Evolutionary conservation across 768 basidiomycete species (phyloP), one percentile per base, ranked within the genome.

Genomic region (Clitopilus hobsonii): DNA sequence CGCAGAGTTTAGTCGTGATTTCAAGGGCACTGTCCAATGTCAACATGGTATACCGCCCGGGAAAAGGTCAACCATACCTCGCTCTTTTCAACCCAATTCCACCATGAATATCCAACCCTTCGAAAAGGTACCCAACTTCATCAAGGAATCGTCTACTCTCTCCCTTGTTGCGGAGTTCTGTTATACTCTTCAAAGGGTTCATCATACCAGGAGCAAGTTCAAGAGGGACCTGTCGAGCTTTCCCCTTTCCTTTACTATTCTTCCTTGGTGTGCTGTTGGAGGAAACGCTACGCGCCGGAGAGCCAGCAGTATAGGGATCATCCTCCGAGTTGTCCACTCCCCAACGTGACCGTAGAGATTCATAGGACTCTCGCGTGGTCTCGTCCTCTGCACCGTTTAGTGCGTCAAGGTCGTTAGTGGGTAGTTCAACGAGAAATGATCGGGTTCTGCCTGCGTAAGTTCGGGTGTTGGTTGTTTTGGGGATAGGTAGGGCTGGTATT

Each of bases 101-200:
- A 14, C 76, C 78, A 14, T 73, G 72, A 8, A 67, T 60, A 24
- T 83, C 81, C 69, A 93, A 78, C 0, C 91, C 89, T 67, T 94
- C 91, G 57, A 92, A 88, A 4, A 93, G 69, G 69, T 92, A 94
- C 0, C 91, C 91, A 2, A 91, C 80, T 62, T 92, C 91, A 57
- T 94, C 91, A 38, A 91, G 67, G 63, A 93, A 93, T 14, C 89
- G 74, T 58, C 91, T 75, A 53, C 77, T 85, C 69, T 93, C 89
- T 11, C 91, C 91, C 65, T 89, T 89, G 63, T 81, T 88, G 54
- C 90, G 72, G 32, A 93, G 73, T 58, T 93, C 91, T 0, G 88
- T 87, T 41, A 92, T 89, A 56, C 88, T 90, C 69, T 87, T 88
- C 49, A 89, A 63, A 28, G 88, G 85, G 58, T 89, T 88, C 75